Evolutionary conservation across 371 early-diverging fungal species (phyloP).

Genomic region (Astathelohania contejeani): DNA sequence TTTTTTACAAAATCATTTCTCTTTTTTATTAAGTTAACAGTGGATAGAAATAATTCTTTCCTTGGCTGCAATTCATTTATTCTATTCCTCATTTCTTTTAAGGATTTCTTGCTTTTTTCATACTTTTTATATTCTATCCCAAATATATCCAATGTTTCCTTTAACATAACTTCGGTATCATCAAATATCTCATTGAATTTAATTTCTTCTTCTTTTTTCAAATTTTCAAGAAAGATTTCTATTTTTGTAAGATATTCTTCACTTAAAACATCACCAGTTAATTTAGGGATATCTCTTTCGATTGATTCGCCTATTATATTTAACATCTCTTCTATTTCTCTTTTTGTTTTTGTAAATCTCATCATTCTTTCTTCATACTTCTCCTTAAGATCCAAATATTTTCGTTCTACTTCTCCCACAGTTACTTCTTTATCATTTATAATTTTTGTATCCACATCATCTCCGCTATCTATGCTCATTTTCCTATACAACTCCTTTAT

Average conservation of each 20-base stretch:
- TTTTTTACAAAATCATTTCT: conserved; percentile 49
- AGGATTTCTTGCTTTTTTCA: conserved; percentile 9
- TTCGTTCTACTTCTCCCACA: conserved; percentile 11
- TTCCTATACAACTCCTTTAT: conserved; percentile 12
- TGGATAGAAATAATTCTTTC: conserved; percentile 16
- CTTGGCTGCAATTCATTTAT: conserved; percentile 16
- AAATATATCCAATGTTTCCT: conserved; percentile 8
- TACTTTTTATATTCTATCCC: conserved; percentile 7
- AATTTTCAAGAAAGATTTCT: conserved; percentile 5
- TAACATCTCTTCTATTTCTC: conserved; percentile 12
- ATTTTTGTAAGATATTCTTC: conserved; percentile 5
- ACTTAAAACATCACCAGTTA: conserved; percentile 2
- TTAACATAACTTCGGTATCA: conserved; percentile 1
- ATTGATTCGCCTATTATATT: conserved; percentile 8
- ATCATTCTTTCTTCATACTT: conserved; percentile 10
- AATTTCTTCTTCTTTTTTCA: conserved; percentile 21
- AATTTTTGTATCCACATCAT: conserved; percentile 14
- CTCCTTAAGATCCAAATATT: conserved; percentile 10
- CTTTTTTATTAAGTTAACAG: conserved; percentile 28
- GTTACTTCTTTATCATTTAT: not conserved
- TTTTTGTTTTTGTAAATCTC: conserved; percentile 13
- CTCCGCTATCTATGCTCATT: not conserved
- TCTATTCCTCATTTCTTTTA: conserved; percentile 26
- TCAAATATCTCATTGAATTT: conserved; percentile 29
- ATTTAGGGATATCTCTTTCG: not conserved